phyloP scores from a whole-genome alignment of 2,329 filamentous ascomycete species.

The Sphaerulina musiva region DNA sequence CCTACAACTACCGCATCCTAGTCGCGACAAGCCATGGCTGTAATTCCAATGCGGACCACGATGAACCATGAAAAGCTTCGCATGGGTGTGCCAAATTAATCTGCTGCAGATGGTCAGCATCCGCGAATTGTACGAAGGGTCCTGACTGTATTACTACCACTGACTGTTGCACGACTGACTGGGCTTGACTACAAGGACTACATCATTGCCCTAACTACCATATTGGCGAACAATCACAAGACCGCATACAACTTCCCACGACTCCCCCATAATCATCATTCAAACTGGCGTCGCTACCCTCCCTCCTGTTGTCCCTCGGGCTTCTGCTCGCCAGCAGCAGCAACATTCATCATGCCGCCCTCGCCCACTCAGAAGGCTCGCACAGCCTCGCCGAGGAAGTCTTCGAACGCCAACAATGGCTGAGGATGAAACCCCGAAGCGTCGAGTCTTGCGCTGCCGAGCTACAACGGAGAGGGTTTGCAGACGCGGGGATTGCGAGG shows the following conservation, averaged over 20 bases:
- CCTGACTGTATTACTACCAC: background rate
- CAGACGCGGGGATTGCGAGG: background rate
- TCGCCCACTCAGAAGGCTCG: background rate
- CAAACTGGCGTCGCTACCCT: background rate
- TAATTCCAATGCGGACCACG: background rate
- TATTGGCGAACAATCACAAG: too few species aligned
- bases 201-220: too few species aligned
- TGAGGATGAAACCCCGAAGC: background rate
- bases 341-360: background rate
- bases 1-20: background rate
- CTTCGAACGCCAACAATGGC: slow-evolving; percentile 1
- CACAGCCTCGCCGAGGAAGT: slow-evolving; percentile 5
- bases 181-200: too few species aligned
- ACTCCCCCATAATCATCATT: background rate
- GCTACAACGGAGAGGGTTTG: background rate
- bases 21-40: background rate
- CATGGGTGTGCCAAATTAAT: background rate
- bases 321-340: background rate
- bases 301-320: background rate
- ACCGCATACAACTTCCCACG: too few species aligned
- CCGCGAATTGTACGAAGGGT: background rate
- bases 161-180: too few species aligned
- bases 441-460: background rate
- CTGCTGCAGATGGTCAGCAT: background rate
- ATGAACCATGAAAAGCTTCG: background rate